phyloP scores from a whole-genome alignment of 768 basidiomycete genomes.

The Rhizopogon vulgaris region DNA sequence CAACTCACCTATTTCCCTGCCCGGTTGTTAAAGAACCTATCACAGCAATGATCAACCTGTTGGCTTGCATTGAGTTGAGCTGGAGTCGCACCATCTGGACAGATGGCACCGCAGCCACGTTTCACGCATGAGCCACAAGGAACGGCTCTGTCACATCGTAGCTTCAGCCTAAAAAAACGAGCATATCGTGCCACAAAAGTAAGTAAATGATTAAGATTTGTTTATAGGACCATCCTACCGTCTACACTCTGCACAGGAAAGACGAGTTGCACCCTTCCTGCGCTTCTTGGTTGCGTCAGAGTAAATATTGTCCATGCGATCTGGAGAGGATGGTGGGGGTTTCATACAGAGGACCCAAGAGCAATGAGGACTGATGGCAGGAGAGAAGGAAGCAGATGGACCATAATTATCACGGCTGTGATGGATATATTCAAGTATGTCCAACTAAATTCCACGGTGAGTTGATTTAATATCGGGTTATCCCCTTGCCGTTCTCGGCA shows the following conservation, averaged over 20 bases:
- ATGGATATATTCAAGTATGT: background rate
- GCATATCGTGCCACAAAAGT: background rate
- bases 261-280: slow-evolving; percentile 66
- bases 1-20: slow-evolving; percentile 66
- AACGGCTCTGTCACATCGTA: slow-evolving; percentile 62
- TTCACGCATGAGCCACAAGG: slow-evolving; percentile 81
- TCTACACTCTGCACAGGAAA: slow-evolving; percentile 78
- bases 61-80: slow-evolving; percentile 7
- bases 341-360: slow-evolving; percentile 12
- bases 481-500: background rate
- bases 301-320: slow-evolving; percentile 19
- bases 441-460: background rate
- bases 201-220: background rate
- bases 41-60: slow-evolving; percentile 12
- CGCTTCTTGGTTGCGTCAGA: slow-evolving; percentile 46
- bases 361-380: slow-evolving; percentile 30
- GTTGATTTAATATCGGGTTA: background rate
- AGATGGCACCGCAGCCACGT: slow-evolving; percentile 74
- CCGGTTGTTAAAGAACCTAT: slow-evolving; percentile 76
- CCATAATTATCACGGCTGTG: slow-evolving; percentile 12
- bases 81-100: slow-evolving; percentile 59
- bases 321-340: background rate
- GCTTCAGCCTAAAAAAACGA: slow-evolving; percentile 18
- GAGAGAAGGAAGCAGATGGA: slow-evolving; percentile 12
- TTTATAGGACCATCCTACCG: slow-evolving; percentile 35